These are phyloP conservation scores for Penicillium sp. DNA, from an alignment of 2,329 filamentous ascomycete species.

Conservation along the genomic window DNA sequence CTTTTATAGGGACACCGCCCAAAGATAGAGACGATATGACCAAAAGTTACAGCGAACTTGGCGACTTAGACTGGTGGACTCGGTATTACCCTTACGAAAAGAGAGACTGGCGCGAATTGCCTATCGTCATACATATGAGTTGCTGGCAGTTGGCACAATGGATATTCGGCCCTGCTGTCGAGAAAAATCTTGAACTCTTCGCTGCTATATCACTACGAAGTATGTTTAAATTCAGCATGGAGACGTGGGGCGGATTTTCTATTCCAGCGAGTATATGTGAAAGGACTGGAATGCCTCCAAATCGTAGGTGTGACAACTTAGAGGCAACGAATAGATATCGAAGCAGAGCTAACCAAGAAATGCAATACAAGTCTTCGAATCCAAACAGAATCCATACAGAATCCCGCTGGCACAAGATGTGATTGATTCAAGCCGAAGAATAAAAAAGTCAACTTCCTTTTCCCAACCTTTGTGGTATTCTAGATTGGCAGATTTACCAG, in stretches of 20 bases:
- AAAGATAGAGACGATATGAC: background rate
- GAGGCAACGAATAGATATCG: background rate
- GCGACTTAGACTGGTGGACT: background rate
- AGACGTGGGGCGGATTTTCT: no score
- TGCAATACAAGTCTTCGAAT: no score
- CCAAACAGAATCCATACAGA: background rate
- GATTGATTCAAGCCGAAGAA: constrained; percentile 1
- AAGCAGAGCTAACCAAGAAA: background rate
- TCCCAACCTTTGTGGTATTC: background rate
- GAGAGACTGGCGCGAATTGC: background rate
- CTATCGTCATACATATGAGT: constrained; percentile 1
- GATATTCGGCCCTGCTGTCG: background rate
- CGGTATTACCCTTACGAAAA: background rate
- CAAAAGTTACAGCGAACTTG: background rate
- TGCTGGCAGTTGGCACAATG: constrained; percentile 2
- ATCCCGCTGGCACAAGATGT: background rate
- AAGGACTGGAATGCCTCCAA: background rate
- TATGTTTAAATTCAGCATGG: background rate
- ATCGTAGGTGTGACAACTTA: background rate
- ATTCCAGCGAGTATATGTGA: no score
- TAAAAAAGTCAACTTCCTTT: background rate
- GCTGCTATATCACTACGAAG: background rate
- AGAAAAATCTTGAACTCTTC: constrained; percentile 4
- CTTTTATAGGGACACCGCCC: background rate
- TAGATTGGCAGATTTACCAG: background rate